Base-by-base conservation (phyloP, 169 alveolate species). In the Plasmodium knowlesi region DNA sequence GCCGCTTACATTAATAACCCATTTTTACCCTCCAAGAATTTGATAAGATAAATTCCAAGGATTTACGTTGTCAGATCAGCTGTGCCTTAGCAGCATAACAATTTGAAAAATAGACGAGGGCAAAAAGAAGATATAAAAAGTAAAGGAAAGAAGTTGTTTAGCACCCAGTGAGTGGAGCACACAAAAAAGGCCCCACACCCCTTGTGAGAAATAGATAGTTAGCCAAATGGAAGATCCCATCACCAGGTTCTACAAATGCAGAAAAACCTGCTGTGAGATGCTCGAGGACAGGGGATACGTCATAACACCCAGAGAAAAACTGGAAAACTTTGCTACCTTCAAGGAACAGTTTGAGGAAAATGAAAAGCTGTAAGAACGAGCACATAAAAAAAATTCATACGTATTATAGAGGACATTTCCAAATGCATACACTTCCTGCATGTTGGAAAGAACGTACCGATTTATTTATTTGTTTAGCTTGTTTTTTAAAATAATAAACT, bases 231-330 rank as follows among this genome's bases (percentile, higher is more conserved):
- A 98, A 92, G 98, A 97, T 95, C 97, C 97, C 67, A 95, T 95
- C 53, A 96, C 97, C 34, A 88, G 99, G 81, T 94, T 98, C 53
- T 98, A 96, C 84, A 96, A 99, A 67, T 97, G 98, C 53, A 95
- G 99, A 74, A 95, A 97, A 84, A 98, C 99, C 14, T 96, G 98
- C 92, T 97, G 97, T 82, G 99, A 98, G 91, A 98, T 98, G 98
- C 97, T 98, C 37, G 98, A 98, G 88, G 99, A 98, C 91, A 91
- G 99, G 53, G 99, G 99, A 46, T 98, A 98, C 91, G 81, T 97
- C 30, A 97, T 98, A 32, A 96, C 99, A 3, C 92, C 95, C 89
- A 96, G 97, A 85, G 98, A 97, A 78, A 97, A 92, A 25, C 95
- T 95, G 85, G 98, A 97, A 78, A 96, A 96, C 41, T 97, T 96